phyloP scores from a whole-genome alignment of 2,329 filamentous ascomycete species.

The Ilyonectria sp. region DNA sequence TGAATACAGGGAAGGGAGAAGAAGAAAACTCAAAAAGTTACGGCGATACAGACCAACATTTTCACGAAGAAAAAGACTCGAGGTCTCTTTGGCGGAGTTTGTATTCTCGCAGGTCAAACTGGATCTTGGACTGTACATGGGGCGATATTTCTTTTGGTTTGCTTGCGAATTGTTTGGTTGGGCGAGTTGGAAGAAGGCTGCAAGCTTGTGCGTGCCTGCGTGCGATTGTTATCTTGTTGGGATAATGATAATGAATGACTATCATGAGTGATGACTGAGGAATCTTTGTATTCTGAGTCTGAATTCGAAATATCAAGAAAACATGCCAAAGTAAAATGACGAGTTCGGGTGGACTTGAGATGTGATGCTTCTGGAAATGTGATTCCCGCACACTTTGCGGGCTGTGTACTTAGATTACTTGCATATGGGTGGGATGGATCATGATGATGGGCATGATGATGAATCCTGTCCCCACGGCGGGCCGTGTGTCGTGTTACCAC shows the following conservation, averaged over 20 bases:
- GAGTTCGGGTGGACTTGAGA: neutral
- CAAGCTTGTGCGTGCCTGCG: slow-evolving; percentile 1
- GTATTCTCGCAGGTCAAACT: slow-evolving; percentile 20
- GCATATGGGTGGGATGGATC: neutral
- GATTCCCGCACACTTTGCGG: neutral
- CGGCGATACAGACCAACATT: slow-evolving; percentile 43
- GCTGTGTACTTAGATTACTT: neutral
- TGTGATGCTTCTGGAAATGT: neutral
- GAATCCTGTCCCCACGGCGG: slow-evolving; percentile 4
- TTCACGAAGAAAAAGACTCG: slow-evolving; percentile 39
- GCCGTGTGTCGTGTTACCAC: slow-evolving; percentile 6
- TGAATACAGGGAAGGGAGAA: slow-evolving; percentile 32
- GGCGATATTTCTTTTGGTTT: slow-evolving; percentile 29
- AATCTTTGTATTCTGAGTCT: slow-evolving; percentile 49
- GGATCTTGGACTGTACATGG: slow-evolving; percentile 37
- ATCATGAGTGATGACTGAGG: slow-evolving; percentile 52
- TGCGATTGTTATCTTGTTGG: slow-evolving; percentile 43
- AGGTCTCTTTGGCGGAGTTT: slow-evolving; percentile 35
- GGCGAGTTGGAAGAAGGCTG: slow-evolving; percentile 1
- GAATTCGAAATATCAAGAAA: slow-evolving; percentile 41
- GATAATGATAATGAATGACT: slow-evolving; percentile 53
- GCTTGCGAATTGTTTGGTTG: slow-evolving; percentile 28
- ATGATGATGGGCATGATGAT: slow-evolving; percentile 7
- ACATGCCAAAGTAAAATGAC: neutral
- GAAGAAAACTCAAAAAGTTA: slow-evolving; percentile 32